Evolutionary conservation across 148 eudicot species (phyloP), one percentile per base, ranked within the genome.

Genomic region (Diospyros kaki): DNA sequence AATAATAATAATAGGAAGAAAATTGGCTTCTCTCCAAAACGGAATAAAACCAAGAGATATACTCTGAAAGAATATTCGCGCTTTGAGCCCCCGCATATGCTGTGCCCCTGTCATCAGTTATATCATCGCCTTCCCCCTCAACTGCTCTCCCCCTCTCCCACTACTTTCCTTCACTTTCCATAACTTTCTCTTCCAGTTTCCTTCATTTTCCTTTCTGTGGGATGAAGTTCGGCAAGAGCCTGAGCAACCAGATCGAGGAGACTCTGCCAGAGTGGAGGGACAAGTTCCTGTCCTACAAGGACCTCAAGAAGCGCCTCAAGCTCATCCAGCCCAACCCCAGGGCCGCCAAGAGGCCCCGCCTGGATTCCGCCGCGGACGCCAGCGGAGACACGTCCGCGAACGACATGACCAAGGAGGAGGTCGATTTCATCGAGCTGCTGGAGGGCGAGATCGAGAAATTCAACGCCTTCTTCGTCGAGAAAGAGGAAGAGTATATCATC

Each of bases 211-310:
- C 55, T 5, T 58, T 7, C 3, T 28, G 8, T 6, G 4, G 3
- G 17, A 46, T 96, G 98, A 96, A 96, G 87, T 96, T 96, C 66
- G 97, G 99, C 14, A 96, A 93, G 90, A 91, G 91, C 56, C 78
- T 96, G 60, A 93, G 93, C 84, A 91, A 84, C 68, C 97, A 93
- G 88, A 89, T 96, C 71, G 99, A 93, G 58, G 97, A 96, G 73
- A 96, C 98, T 0, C 64, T 96, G 55, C 99, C 99, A 0, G 98
- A 96, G 76, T 96, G 99, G 99, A 76, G 94, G 40, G 98, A 96
- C 79, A 96, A 96, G 76, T 96, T 92, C 73, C 71, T 96, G 78
- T 91, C 93, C 4, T 96, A 96, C 82, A 96, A 96, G 77, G 93
- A 89, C 45, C 79, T 96, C 54, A 96, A 96, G 84, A 96, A 89